Base-by-base conservation (phyloP, 768 basidiomycete genomes). In the Pleurotus ostreatus region DNA sequence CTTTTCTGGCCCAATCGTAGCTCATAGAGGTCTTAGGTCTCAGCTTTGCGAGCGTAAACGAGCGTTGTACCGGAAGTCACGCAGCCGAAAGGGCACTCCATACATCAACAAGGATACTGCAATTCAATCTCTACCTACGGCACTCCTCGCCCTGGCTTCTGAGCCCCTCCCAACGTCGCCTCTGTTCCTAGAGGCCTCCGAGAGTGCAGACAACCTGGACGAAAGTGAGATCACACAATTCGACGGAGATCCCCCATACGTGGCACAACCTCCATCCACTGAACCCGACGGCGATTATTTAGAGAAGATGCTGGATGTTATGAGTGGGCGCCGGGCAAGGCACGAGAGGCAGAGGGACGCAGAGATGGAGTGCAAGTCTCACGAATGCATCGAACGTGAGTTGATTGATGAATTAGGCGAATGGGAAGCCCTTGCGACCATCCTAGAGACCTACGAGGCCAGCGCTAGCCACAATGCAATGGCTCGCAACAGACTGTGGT, bases 191-290 rank as follows among this genome's bases (percentile, higher is more conserved):
- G 55, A 56, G 22, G 55, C 55, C 20, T 26, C 34, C 7, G 7
- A 25, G 7, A 56, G 55, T 56, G 55, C 43, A 9, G 45, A 56
- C 12, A 47, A 46, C 18, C 1, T 56, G 23, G 55, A 56, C 16
- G 46, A 56, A 39, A 46, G 25, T 4, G 55, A 56, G 16, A 16
- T 56, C 18, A 44, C 18, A 23, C 55, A 37, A 8, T 56, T 34
- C 16, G 55, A 56, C 37, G 4, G 3, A 3, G 45, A 48, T 18
- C 55, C 55, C 13, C 55, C 46, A 4, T 46, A 30, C 18, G 7
- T 20, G 5, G 8, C 18, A 3, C 12, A 11, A 45, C 4, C 18
- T 5, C 37, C 16, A 7, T 8, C 25, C 55, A 6, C 26, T 8
- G 26, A 26, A 8, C 26, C 26, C 5, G 55, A 48, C 13, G 30